Evolutionary conservation across 1,139 yeast species (phyloP), one percentile per base, ranked within the genome.

Genomic region (Nakaseomyces nivariensis): DNA sequence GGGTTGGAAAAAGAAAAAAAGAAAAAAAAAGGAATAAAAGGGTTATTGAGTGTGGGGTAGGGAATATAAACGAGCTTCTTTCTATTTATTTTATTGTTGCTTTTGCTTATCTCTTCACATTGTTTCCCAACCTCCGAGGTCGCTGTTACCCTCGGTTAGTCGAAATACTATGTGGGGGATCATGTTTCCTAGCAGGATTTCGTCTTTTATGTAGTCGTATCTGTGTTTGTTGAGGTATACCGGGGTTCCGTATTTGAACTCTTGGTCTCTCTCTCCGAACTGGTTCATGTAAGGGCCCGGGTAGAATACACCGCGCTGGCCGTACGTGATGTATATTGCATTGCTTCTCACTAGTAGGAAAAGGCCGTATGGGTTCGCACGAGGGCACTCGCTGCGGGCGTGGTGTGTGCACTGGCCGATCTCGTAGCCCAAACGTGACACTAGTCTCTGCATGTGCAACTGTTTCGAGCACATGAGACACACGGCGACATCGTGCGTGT

Each of bases 101-200:
- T 7, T 29, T 29, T 29, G 31, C 9, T 29, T 33, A n/a, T 33
- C 5, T 33, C 10, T 9, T 33, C 71, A 90, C 61, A 90, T 71
- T 1, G 97, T 87, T 59, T 85, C 94, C 98, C 98, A 92, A 1
- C 97, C 97, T 10, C 97, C 97, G 36, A 85, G 79, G 67, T 92
- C 97, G 37, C 82, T 69, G 6, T 77, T 79, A 45, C 82, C 79
- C 58, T 90, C 97, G 34, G 92, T 73, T 56, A 81, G 82, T 56
- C 97, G 74, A 1, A 88, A 90, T 44, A 90, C 82, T 50, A 76
- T 74, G 58, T 87, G 88, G 2, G 89, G 83, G 11, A 87, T 73
- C 59, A 85, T 86, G 62, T 89, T 94, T 53, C 79, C 84, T 26
- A 90, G 72, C 90, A 97, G 85, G 46, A 86, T 71, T 37, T 76